These are phyloP conservation scores for Colletotrichum somersetense DNA, from an alignment of 2,329 filamentous ascomycete species.

Conservation along the genomic window DNA sequence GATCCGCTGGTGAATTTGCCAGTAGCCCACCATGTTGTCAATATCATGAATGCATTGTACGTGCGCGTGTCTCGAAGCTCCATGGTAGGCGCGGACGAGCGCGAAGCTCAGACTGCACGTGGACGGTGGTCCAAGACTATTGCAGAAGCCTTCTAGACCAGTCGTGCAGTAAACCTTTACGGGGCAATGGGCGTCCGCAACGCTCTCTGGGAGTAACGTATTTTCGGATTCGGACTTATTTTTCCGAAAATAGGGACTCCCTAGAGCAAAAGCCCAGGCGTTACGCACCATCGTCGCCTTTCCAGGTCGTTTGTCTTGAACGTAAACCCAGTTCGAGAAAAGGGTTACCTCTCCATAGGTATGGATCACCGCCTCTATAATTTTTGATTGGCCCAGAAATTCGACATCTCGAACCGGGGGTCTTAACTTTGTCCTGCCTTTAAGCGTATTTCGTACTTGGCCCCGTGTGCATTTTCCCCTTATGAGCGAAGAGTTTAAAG, in stretches of 20 bases:
- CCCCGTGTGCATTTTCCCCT: not conserved
- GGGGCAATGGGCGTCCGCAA: not conserved
- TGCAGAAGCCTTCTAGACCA: not conserved
- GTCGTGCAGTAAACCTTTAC: fast-evolving
- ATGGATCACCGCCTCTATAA: not conserved
- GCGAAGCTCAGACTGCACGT: not conserved
- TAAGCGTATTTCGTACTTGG: not conserved
- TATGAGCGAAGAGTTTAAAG: not conserved
- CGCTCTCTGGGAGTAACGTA: not conserved
- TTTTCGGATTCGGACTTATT: not conserved
- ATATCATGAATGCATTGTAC: not conserved
- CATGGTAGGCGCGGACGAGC: not conserved
- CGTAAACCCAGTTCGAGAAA: not conserved
- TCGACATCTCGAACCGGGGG: not conserved
- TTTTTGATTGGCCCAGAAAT: not conserved
- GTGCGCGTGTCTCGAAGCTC: not conserved
- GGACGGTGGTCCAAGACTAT: not conserved
- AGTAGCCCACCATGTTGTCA: not conserved
- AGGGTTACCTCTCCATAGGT: not conserved
- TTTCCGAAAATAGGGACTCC: not conserved
- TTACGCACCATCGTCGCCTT: not conserved
- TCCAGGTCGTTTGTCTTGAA: not conserved
- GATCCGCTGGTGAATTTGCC: too few relatives aligned
- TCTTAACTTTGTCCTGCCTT: not conserved
- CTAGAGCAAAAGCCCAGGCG: not conserved